Percentiles rank a stretch among this genome's conserved stretches.
Evolutionary conservation across 2,329 filamentous ascomycete species (phyloP).

Genomic region (Pleomassaria siparia): DNA sequence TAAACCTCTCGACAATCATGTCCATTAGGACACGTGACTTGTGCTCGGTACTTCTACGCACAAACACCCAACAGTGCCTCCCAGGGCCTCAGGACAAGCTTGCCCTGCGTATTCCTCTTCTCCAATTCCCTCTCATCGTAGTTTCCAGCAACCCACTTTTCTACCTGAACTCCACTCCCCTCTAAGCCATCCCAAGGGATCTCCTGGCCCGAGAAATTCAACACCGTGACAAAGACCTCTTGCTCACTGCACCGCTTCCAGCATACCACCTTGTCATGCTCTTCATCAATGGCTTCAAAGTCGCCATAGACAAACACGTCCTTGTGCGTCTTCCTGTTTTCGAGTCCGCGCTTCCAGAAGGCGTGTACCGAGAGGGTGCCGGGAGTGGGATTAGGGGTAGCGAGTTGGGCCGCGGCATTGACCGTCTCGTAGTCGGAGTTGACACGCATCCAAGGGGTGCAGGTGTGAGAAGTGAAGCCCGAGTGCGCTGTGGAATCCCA

Average conservation of each 20-base stretch:
- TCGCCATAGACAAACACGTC: slow-evolving; percentile 64
- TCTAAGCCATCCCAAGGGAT: slow-evolving; percentile 31
- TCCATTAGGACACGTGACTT: too few species aligned
- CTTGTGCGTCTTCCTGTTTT: slow-evolving; percentile 58
- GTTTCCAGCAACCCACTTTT: slow-evolving; percentile 42
- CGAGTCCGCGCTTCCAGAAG: slow-evolving; percentile 62
- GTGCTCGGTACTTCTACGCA: too few species aligned
- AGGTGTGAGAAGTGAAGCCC: slow-evolving; percentile 60
- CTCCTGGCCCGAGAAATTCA: slow-evolving; percentile 37
- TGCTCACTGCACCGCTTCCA: slow-evolving; percentile 33
- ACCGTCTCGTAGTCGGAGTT: slow-evolving; percentile 57
- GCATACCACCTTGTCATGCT: slow-evolving; percentile 39
- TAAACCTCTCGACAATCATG: too few species aligned
- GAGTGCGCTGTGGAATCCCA: slow-evolving; percentile 60
- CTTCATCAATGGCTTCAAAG: slow-evolving; percentile 57
- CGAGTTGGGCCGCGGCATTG: slow-evolving; percentile 59
- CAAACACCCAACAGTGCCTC: slow-evolving; percentile 34
- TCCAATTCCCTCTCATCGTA: slow-evolving; percentile 33
- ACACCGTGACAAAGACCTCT: slow-evolving; percentile 30
- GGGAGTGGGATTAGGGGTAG: slow-evolving; percentile 25
- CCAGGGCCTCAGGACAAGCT: slow-evolving; percentile 36
- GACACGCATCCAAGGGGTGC: slow-evolving; percentile 62
- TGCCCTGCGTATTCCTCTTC: slow-evolving; percentile 16
- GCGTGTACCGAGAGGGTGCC: slow-evolving; percentile 54
- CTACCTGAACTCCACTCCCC: slow-evolving; percentile 23